A percentile compares a stretch with the other conserved stretches of the same genome.
phyloP scores from a whole-genome alignment of 1,139 yeast species.

The Yamadazyma buinensis region DNA sequence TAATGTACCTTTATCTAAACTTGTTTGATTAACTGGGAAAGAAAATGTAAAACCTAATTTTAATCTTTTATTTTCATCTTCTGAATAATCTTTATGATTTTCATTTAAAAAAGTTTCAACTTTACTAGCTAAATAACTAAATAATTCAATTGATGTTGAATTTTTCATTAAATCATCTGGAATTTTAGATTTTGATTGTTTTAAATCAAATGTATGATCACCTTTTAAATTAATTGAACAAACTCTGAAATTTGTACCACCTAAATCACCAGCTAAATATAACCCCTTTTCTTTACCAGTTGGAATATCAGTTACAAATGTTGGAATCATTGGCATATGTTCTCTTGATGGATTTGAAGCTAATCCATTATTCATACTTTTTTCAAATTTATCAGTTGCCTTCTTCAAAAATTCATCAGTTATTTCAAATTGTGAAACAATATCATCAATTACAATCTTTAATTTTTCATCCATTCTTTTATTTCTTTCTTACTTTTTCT shows the following conservation, averaged over 20 bases:
- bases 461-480: slow-evolving; percentile 25
- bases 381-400: slow-evolving; percentile 62
- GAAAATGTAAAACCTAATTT: slow-evolving; percentile 90
- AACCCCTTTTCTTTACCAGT: slow-evolving; percentile 78
- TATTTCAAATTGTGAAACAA: slow-evolving; percentile 54
- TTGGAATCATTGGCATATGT: slow-evolving; percentile 83
- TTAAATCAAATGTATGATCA: slow-evolving; percentile 68
- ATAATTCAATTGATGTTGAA: slow-evolving; percentile 54
- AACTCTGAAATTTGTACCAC: slow-evolving; percentile 87
- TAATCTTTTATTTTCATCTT: slow-evolving; percentile 12
- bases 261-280: slow-evolving; percentile 77
- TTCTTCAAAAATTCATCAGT: slow-evolving; percentile 47
- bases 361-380: slow-evolving; percentile 63
- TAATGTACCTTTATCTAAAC: slow-evolving; percentile 70
- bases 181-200: slow-evolving; percentile 70
- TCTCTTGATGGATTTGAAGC: slow-evolving; percentile 35
- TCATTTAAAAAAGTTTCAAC: slow-evolving; percentile 58
- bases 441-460: slow-evolving; percentile 37
- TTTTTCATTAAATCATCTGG: slow-evolving; percentile 67
- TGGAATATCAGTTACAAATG: slow-evolving; percentile 78
- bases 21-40: slow-evolving; percentile 86
- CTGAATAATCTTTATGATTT: slow-evolving; percentile 50
- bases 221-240: slow-evolving; percentile 81
- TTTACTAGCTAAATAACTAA: slow-evolving; percentile 69
- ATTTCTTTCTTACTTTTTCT: too few relatives aligned